phyloP scores from a whole-genome alignment of 2,329 filamentous ascomycete species.

The Xylariaceae sp. region DNA sequence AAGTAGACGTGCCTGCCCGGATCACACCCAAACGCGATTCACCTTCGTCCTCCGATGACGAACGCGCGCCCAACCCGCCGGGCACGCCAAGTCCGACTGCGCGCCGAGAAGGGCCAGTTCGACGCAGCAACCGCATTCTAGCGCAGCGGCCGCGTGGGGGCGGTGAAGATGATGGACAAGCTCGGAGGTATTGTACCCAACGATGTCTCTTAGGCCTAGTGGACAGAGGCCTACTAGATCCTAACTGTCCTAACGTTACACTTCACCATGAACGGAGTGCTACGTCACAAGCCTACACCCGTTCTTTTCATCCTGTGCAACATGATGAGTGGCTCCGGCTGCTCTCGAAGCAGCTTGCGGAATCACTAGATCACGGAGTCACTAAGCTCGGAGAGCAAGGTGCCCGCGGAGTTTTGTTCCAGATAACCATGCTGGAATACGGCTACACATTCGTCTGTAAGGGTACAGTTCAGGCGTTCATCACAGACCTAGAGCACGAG shows the following conservation, averaged over 20 bases:
- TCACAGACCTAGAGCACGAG: constrained; percentile 34
- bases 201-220: constrained; percentile 36
- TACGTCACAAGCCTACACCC: too few species aligned
- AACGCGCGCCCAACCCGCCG: background rate
- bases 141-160: background rate
- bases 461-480: constrained; percentile 32
- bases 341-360: constrained; percentile 30
- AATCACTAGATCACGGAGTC: constrained; percentile 30
- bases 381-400: constrained; percentile 27
- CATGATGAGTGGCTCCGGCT: constrained; percentile 25
- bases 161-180: constrained; percentile 1
- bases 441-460: constrained; percentile 43
- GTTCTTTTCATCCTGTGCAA: background rate
- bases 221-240: constrained; percentile 28
- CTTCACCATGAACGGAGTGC: constrained; percentile 25
- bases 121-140: constrained; percentile 2
- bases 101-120: background rate
- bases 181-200: constrained; percentile 34
- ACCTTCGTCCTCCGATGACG: background rate
- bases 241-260: constrained; percentile 35
- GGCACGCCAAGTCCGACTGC: constrained; percentile 4
- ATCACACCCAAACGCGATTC: too few species aligned
- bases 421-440: constrained; percentile 36
- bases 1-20: too few species aligned
- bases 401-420: constrained; percentile 37